Percentiles rank a stretch among this genome's conserved stretches.
phyloP scores from a whole-genome alignment of 2,329 filamentous ascomycete genomes.

The Plenodomus biglobosus region DNA sequence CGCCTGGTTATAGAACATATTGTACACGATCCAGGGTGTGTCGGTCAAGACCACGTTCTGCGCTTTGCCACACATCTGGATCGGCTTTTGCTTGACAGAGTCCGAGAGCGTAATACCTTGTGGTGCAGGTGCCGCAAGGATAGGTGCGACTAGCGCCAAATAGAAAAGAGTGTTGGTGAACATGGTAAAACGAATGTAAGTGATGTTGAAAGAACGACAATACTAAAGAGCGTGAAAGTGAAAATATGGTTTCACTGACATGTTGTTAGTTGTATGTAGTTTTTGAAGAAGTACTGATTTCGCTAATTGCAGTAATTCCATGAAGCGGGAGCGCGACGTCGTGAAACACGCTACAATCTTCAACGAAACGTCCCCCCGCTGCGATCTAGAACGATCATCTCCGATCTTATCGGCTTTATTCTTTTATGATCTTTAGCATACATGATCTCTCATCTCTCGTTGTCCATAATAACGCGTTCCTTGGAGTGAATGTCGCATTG shows the following conservation, averaged over 20 bases:
- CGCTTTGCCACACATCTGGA: conserved; percentile 16
- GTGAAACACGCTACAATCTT: conserved; percentile 1
- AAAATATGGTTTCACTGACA: neutral
- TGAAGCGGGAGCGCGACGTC: neutral
- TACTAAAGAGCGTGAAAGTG: neutral
- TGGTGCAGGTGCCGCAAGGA: conserved; percentile 12
- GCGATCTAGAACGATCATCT: neutral
- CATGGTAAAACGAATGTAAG: neutral
- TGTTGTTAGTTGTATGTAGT: neutral
- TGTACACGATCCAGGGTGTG: conserved; percentile 51
- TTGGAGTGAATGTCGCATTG: too few species aligned
- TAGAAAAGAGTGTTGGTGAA: conserved; percentile 5
- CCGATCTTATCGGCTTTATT: neutral
- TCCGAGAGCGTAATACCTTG: conserved; percentile 16
- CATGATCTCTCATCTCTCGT: neutral
- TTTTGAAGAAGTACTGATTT: neutral
- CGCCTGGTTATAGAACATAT: conserved; percentile 50
- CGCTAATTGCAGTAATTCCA: conserved; percentile 1
- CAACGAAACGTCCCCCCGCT: neutral
- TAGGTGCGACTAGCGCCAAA: conserved; percentile 13
- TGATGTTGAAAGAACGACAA: neutral
- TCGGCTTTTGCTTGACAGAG: conserved; percentile 15
- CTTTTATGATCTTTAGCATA: neutral
- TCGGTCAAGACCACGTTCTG: conserved; percentile 38
- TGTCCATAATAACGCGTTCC: neutral